Evolutionary conservation across 805 yeast genomes (phyloP), one percentile per base, ranked within the genome.

Genomic region (Metschnikowia lachancei): DNA sequence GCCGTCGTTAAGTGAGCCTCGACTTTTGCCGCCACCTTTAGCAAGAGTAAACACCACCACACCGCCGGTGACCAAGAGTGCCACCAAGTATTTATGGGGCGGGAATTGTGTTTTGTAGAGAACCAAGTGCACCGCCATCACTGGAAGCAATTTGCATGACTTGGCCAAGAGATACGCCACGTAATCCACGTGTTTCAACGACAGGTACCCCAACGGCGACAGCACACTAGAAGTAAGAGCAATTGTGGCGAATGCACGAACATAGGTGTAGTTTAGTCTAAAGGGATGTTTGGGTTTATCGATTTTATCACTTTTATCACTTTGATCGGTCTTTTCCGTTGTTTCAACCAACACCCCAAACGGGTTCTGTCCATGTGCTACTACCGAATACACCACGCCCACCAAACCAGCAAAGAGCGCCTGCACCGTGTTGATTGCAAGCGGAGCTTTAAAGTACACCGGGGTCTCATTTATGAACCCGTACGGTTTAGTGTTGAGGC

Each of bases 111-210:
- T 80, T 36, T 85, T 74, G 66, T 90, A 92, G 11, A 87, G 57
- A 13, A 81, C 55, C 47, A 83, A 68, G 59, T 90, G 97, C 2
- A 94, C 86, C 29, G 87, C 61, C 85, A 94, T 82, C n/a, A 92
- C 96, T 0, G 99, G 99, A 18, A 94, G 80, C 64, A 94, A 75
- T 59, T 94, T 94, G 63, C 98, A 92, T 45, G 96, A 85, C 62
- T 94, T 94, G 16, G 97, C 95, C 50, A 94, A 75, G 52, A 92
- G 76, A 56, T 80, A 85, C 0, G 95, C 85, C 59, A 94, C 69
- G 61, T 87, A 94, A 60, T 88, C 96, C 28, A 94, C 92, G 62
- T 92, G 88, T 41, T 78, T 74, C 49, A 92, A 68, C 16, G 96
- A 81, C 35, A 82, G 77, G 50, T 88, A 82, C 1, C 95, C 94